Base-by-base conservation (phyloP, 2,329 filamentous ascomycete species). In the Talaromyces piceae region DNA sequence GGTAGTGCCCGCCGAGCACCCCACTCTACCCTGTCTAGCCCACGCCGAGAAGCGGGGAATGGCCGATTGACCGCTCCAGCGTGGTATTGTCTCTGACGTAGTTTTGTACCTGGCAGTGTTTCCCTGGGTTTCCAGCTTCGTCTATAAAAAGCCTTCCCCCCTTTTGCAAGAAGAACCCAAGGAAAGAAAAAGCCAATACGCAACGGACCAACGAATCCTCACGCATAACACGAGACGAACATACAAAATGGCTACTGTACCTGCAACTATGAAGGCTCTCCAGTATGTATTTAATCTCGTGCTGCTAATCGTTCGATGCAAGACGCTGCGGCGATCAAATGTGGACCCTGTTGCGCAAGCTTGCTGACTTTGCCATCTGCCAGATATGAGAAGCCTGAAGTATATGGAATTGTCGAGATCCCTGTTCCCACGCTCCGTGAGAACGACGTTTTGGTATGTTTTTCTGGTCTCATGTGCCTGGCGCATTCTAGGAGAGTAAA, bases 361-460 rank as follows among this genome's bases (percentile, higher is more conserved):
- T 43, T 20, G 30, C 23, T 48, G 20, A 45, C 26, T 27, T 2
- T 22, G 22, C 23, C 18, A 9, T 25, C 16, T n/a, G 37, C 41
- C 56, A 75, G 73, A 67, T 83, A 84, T 70, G 77, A 80, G 67
- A 78, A 83, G 74, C 81, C 81, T 41, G 73, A 81, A 64, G 73
- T 78, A 53, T 83, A 77, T 68, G 73, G 74, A 57, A 76, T 85
- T 53, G 80, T 84, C 57, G 71, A 80, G 9, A 77, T 84, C 30
- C 81, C 82, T 56, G 76, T 85, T 5, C 82, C 82, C 18, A 75
- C 72, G 58, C 68, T 84, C 57, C 77, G 80, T 58, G 73, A 80
- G 23, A 77, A 80, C 53, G 80, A 84, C 66, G 72, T 83, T 57
- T 68, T 83, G 59, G 76, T 74, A 67, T 33, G 47, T 45, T 18